Conservation (phyloP, 2,329 filamentous ascomycete species). For the Colletotrichum sp. region DNA sequence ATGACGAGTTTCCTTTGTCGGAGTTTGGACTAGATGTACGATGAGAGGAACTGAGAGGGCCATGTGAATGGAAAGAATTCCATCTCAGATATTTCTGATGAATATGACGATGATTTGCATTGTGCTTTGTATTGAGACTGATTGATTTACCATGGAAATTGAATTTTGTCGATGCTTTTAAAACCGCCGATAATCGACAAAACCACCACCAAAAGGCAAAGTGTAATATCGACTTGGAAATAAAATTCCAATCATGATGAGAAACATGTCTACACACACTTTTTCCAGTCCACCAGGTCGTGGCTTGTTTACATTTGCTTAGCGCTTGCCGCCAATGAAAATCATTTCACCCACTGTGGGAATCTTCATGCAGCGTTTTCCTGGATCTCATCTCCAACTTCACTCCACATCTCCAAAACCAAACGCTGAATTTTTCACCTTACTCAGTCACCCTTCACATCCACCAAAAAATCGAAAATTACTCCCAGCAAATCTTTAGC, state of each 20-base stretch:
- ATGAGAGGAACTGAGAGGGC: neutral
- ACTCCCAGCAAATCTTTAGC: neutral
- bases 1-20: neutral
- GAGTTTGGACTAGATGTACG: neutral
- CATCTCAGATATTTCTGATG: too few species aligned
- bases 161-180: neutral
- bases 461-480: neutral
- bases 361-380: slow-evolving; percentile 7
- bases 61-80: neutral
- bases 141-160: fast-evolving
- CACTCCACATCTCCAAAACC: slow-evolving; percentile 18
- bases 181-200: neutral
- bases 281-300: neutral
- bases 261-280: neutral
- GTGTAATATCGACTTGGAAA: neutral
- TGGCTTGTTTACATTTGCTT: neutral
- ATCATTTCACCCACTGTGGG: neutral
- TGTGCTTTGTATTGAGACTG: fast-evolving
- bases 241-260: neutral
- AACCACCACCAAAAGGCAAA: neutral
- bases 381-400: slow-evolving; percentile 9
- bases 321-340: neutral
- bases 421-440: neutral
- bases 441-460: neutral
- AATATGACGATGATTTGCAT: neutral